These are phyloP conservation scores for Psidium guajava DNA, from an alignment of 345 rosid species.

Conservation along the genomic window DNA sequence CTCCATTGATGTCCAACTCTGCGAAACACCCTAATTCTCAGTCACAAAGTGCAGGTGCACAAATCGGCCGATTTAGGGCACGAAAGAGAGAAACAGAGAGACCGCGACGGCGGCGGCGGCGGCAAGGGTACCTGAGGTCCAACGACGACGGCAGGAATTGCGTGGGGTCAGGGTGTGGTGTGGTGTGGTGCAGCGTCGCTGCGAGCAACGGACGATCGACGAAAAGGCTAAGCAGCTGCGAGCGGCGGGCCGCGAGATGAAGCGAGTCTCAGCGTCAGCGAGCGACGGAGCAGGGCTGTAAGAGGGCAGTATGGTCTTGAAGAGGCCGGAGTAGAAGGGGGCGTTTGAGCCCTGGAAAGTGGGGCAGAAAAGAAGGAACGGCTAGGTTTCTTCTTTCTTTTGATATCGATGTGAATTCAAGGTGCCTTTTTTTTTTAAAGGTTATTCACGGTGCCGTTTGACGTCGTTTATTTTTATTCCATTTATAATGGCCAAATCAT, in stretches of 20 bases:
- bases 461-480: too few relatives aligned
- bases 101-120: neutral
- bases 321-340: neutral
- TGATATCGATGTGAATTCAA: too few relatives aligned
- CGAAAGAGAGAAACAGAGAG: neutral
- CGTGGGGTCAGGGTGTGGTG: neutral
- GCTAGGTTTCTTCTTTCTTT: neutral
- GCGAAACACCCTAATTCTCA: neutral
- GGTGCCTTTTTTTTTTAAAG: too few relatives aligned
- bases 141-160: neutral
- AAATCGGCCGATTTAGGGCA: neutral
- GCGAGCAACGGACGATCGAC: neutral
- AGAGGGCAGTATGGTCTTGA: neutral
- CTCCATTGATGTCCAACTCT: conserved; percentile 8
- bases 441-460: too few relatives aligned
- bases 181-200: neutral
- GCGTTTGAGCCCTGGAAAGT: neutral
- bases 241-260: too few relatives aligned
- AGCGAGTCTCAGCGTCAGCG: neutral
- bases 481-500: too few relatives aligned
- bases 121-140: neutral
- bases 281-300: neutral
- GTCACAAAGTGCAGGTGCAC: neutral
- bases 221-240: neutral
- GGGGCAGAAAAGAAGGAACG: neutral